phyloP scores from a whole-genome alignment of 2,329 filamentous ascomycete species.

The Ophiostoma tasmaniense region DNA sequence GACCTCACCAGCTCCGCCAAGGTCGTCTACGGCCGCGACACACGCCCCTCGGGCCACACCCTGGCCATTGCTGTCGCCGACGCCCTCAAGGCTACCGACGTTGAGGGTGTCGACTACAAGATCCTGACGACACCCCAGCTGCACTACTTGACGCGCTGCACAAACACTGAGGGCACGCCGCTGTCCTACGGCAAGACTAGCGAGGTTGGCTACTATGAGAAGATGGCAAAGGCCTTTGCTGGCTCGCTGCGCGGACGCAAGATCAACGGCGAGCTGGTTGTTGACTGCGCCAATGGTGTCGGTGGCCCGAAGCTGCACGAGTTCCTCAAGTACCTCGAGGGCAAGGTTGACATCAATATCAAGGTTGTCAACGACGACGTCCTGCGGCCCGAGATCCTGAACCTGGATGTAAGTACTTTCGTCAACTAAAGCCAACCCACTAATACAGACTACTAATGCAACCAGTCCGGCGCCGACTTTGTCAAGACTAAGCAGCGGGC shows the following conservation, averaged over 20 bases:
- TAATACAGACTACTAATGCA: constrained; percentile 39
- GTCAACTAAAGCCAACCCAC: background rate
- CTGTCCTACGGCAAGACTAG: constrained; percentile 83
- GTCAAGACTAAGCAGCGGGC: constrained; percentile 96
- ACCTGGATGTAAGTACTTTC: constrained; percentile 49
- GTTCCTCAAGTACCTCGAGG: constrained; percentile 70
- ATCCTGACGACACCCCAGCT: constrained; percentile 94
- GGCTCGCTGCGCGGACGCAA: constrained; percentile 71
- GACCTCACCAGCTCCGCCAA: constrained; percentile 62
- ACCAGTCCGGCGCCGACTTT: constrained; percentile 83
- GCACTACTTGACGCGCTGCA: constrained; percentile 89
- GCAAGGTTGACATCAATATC: constrained; percentile 61
- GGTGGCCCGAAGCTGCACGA: constrained; percentile 85
- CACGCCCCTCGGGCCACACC: constrained; percentile 79
- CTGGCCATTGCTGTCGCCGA: constrained; percentile 72
- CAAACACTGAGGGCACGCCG: constrained; percentile 83
- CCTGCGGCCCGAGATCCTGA: constrained; percentile 78
- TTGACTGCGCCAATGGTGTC: constrained; percentile 95
- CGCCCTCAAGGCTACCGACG: constrained; percentile 66
- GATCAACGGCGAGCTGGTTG: constrained; percentile 63
- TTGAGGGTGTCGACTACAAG: constrained; percentile 75
- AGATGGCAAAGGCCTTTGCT: constrained; percentile 77
- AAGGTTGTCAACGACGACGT: constrained; percentile 90
- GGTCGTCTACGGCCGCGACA: constrained; percentile 87
- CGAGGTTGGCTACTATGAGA: constrained; percentile 91